Conservation (phyloP, 352 stramenopile genomes). For the Hyphochytrium catenoides region DNA sequence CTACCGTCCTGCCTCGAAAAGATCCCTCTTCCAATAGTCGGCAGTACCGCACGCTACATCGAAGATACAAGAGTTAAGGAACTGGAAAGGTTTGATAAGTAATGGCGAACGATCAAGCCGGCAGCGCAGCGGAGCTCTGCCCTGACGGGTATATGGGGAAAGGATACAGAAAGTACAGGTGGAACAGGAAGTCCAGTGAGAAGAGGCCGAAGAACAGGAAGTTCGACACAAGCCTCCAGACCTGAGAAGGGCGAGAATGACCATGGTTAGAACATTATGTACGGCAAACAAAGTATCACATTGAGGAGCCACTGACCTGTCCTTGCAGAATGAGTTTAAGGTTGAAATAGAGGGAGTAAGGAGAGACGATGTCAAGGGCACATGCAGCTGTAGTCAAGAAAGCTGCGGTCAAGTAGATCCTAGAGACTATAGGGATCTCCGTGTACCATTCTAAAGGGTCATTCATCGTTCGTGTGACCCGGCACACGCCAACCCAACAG, state of each 20-base stretch:
- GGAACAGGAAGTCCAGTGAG: conserved; percentile 96
- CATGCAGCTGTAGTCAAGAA: conserved; percentile 89
- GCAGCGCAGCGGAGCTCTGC: not conserved
- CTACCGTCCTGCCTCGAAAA: conserved; percentile 84
- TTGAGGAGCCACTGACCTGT: not conserved
- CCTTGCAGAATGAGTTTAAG: conserved; percentile 72
- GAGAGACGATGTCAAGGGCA: conserved; percentile 88
- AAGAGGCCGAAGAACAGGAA: conserved; percentile 99
- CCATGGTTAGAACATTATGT: conserved; percentile 2
- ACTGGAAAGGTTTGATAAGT: not conserved
- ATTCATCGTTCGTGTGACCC: conserved; percentile 32
- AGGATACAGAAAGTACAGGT: conserved; percentile 97
- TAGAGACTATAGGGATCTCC: conserved; percentile 92
- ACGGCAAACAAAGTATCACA: not conserved
- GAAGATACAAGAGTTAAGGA: conserved; percentile 11
- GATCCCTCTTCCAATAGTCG: conserved; percentile 90
- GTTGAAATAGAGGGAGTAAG: conserved; percentile 84
- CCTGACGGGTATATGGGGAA: not conserved
- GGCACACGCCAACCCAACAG: too few relatives aligned
- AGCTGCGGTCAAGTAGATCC: conserved; percentile 88
- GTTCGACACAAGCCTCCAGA: conserved; percentile 89
- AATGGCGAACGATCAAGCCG: not conserved
- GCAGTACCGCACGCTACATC: conserved; percentile 69
- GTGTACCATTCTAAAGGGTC: conserved; percentile 86
- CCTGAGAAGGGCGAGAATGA: conserved; percentile 12